Evolutionary conservation across 306 rosid genomes (phyloP).

Genomic region (Begonia masoniana): DNA sequence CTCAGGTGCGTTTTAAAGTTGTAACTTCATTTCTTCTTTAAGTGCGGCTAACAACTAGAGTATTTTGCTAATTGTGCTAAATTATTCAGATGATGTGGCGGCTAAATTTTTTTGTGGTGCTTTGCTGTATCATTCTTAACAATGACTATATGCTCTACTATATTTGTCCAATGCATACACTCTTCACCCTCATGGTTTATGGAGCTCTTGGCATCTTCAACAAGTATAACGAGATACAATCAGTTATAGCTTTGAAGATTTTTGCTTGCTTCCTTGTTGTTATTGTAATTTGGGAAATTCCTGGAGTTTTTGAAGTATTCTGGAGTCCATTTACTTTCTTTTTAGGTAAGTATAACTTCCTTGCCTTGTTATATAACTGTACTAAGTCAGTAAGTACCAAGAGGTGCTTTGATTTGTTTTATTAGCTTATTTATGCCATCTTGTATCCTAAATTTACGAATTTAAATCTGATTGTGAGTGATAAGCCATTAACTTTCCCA

Average conservation of each 20-base stretch:
- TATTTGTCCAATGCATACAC: constrained; percentile 98
- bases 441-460: no score
- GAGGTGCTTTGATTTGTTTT: no score
- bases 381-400: no score
- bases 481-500: no score
- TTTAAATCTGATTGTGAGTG: no score
- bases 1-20: constrained; percentile 48
- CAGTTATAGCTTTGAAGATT: constrained; percentile 75
- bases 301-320: constrained; percentile 71
- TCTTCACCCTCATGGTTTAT: constrained; percentile 94
- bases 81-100: constrained; percentile 98
- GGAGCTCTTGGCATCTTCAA: constrained; percentile 87
- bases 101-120: constrained; percentile 77
- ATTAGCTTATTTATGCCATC: no score
- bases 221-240: constrained; percentile 75
- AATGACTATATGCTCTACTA: constrained; percentile 94
- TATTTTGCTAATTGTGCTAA: constrained; percentile 3
- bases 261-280: constrained; percentile 82
- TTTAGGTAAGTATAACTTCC: constrained; percentile 45
- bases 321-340: constrained; percentile 71
- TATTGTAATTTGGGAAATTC: constrained; percentile 88
- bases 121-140: constrained; percentile 87
- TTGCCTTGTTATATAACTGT: no score
- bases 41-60: no score
- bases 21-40: neutral